These are phyloP conservation scores for Aspergillus clavatus DNA, from an alignment of 2,329 filamentous ascomycete species.

Conservation along the genomic window DNA sequence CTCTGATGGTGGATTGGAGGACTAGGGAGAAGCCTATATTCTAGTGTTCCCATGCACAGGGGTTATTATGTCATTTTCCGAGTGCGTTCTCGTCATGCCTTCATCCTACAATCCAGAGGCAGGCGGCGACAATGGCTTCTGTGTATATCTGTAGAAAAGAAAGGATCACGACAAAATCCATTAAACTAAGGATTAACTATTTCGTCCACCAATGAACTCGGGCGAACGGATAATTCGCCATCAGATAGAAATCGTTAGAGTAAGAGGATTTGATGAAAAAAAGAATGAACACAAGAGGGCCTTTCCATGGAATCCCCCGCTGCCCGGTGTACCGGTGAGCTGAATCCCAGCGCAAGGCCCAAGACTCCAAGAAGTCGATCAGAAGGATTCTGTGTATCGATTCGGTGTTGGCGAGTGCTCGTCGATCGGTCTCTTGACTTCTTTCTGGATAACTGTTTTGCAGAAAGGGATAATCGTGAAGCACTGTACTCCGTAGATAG, in stretches of 20 bases:
- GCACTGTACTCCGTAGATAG: background rate
- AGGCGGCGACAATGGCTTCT: too few relatives aligned
- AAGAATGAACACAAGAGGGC: background rate
- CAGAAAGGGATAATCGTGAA: background rate
- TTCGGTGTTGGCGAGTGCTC: too few relatives aligned
- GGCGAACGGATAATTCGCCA: background rate
- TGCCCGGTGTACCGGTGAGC: conserved; percentile 11
- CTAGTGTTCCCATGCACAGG: too few relatives aligned
- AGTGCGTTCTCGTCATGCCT: background rate
- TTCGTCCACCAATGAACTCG: background rate
- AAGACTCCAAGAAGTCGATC: background rate
- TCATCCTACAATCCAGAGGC: too few relatives aligned
- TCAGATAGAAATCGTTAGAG: background rate
- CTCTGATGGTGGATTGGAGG: too few relatives aligned
- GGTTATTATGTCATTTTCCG: background rate
- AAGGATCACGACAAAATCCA: background rate
- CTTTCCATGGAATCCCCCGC: conserved; percentile 5
- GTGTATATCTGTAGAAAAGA: too few relatives aligned
- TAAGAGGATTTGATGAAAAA: background rate
- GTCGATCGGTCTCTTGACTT: too few relatives aligned
- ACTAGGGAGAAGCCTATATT: too few relatives aligned
- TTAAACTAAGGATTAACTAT: background rate
- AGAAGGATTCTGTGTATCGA: background rate
- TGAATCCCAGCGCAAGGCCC: background rate
- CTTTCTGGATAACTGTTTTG: too few relatives aligned